Evolutionary conservation across 2,329 filamentous ascomycete species (phyloP).

Genomic region (Trichoderma sp.): DNA sequence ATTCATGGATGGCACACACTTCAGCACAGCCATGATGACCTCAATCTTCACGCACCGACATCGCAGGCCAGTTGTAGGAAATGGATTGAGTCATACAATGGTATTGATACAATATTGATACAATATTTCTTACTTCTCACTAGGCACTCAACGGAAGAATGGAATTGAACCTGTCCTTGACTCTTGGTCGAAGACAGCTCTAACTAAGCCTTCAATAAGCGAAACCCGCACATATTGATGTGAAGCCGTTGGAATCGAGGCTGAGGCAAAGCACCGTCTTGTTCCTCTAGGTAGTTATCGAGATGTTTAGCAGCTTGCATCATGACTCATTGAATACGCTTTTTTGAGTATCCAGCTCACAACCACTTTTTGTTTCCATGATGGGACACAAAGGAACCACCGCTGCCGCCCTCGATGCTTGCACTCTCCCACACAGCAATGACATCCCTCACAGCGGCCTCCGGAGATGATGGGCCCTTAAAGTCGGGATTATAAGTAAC

Average conservation of each 20-base stretch:
- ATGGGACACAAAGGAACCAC: neutral
- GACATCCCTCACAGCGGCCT: neutral
- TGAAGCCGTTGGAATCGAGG: neutral
- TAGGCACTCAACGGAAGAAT: neutral
- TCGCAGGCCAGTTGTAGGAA: neutral
- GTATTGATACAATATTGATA: no score
- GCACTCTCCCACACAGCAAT: neutral
- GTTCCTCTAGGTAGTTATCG: neutral
- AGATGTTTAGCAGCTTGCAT: neutral
- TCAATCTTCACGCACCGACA: neutral
- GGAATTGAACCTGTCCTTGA: neutral
- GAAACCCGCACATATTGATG: neutral
- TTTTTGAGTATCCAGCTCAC: neutral
- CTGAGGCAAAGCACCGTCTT: neutral
- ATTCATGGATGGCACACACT: neutral
- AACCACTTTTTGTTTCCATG: neutral
- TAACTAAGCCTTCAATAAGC: neutral
- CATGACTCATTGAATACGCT: neutral
- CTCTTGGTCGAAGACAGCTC: neutral
- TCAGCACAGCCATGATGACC: neutral
- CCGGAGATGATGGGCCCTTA: neutral
- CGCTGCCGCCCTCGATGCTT: neutral
- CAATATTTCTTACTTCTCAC: neutral
- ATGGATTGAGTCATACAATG: neutral
- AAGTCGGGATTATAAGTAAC: neutral